Evolutionary conservation across 129 eudicot genomes (phyloP), one percentile per base, ranked within the genome.

Genomic region (Calendula officinalis): DNA sequence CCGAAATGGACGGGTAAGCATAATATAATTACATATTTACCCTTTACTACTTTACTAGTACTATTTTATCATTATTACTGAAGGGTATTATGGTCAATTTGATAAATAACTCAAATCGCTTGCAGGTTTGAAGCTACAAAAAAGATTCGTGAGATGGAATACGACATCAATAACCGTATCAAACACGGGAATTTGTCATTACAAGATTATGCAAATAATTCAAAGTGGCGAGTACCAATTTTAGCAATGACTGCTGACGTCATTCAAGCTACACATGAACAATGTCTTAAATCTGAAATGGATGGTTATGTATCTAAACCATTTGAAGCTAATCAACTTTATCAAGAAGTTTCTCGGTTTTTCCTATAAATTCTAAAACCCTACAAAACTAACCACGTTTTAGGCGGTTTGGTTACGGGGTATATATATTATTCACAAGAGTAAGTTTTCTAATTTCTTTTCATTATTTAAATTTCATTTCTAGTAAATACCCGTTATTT

Each of bases 171-270:
- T 58, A 37, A 60, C 7, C 62, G 48, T 12, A 74, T 77, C 46
- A 73, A 74, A 42, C 56, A 68, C 5, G 87, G 90, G 61, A 82
- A 68, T 64, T 49, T 70, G 11, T 33, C 42, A 0, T 44, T 34
- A 13, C 83, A 77, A 56, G 82, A 77, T 7, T 61, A 64, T 56
- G 75, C 61, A 57, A 55, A 77, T 61, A 74, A 69, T 7, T 71
- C 89, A 60, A 75, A 58, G 13, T 88, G 98, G 88, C 88, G 81
- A 41, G 86, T 92, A 0, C 95, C 95, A 3, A 85, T 92, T 35
- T 57, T 92, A 80, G 98, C 98, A 37, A 92, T 92, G 98, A 92
- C 98, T 2, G 98, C 98, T 51, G 98, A 92, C 64, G 96, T 92
- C 22, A 88, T 88, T 70, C 98, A 92, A 60, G 96, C 98, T 36